Base-by-base conservation (phyloP, 2,329 filamentous ascomycete species). In the Microdochium trichocladiopsis region DNA sequence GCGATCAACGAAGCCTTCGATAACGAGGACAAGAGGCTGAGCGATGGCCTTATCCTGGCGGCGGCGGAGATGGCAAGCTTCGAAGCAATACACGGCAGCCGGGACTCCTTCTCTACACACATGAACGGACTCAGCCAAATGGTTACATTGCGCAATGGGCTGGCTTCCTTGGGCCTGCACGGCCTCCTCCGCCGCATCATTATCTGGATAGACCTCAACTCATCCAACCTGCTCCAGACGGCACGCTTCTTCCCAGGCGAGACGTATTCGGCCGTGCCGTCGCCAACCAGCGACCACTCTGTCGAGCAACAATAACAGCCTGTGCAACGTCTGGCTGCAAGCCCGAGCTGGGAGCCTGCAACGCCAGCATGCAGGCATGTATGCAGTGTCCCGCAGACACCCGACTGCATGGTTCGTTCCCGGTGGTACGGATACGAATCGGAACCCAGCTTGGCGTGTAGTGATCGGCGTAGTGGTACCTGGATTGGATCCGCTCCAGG, bases 1-100 rank as follows among this genome's bases (percentile, higher is more conserved):
- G 64, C 69, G 31, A 72, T 78, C 60, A 75, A 75, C 53, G 54
- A 62, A 4, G 64, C 65, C 10, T 61, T 77, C 25, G 57, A 57
- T n/a, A 58, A 65, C 41, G 58, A 63, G 24, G 54, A 56, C 2
- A 56, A 62, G 25, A 56, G 58, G 4, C 60, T 69, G 6, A 70
- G 62, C 54, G 74, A 78, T 56, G 69, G 69, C 14, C 55, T 77
- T 28, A 69, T 78, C 50, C 72, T 70, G 9, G 74, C 76, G 2
- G 73, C 77, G 3, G 73, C 72, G 31, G 74, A 76, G 55, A 75
- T 79, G 74, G 76, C 75, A 10, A 72, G 70, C 54, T 79, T 75
- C 58, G 76, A 79, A 57, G 74, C 74, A n/a, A 72, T 77, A 55
- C 76, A 72, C 56, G 75, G 75, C 22, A 66, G 69, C 21, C 57